phyloP scores from a whole-genome alignment of 2,329 filamentous ascomycete genomes.

The Tolypocladium cylindrosporum region DNA sequence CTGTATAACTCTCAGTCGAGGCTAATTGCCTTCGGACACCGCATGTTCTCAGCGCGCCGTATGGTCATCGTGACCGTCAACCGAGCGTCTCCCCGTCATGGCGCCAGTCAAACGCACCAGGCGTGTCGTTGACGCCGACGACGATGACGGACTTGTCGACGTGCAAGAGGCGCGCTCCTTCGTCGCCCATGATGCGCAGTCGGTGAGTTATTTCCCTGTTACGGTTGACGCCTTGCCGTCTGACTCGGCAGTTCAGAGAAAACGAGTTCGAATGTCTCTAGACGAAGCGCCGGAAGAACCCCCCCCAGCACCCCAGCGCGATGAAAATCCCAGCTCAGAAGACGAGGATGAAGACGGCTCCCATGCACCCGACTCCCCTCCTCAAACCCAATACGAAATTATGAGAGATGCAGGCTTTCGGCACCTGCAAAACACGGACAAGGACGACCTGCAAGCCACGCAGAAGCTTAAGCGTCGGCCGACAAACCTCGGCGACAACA shows the following conservation, averaged over 20 bases:
- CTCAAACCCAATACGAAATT: conserved; percentile 51
- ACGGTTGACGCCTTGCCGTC: neutral
- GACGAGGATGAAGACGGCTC: conserved; percentile 19
- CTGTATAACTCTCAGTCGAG: no score
- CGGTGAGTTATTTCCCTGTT: conserved; percentile 1
- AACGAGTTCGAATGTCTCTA: conserved; percentile 23
- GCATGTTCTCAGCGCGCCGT: neutral
- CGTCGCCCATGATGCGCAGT: conserved; percentile 20
- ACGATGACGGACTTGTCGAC: conserved; percentile 21
- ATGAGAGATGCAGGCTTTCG: conserved; percentile 49
- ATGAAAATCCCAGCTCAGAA: conserved; percentile 17
- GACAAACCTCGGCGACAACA: conserved; percentile 51
- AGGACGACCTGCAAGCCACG: conserved; percentile 54
- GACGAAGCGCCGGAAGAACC: conserved; percentile 9
- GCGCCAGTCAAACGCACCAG: conserved; percentile 32
- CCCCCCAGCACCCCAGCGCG: conserved; percentile 3
- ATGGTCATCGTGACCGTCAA: neutral
- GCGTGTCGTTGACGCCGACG: conserved; percentile 12
- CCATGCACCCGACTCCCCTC: conserved; percentile 22
- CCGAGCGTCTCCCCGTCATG: conserved; percentile 11
- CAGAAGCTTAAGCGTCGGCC: conserved; percentile 48
- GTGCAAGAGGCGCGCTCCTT: conserved; percentile 31
- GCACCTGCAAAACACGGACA: conserved; percentile 45
- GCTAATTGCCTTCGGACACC: neutral
- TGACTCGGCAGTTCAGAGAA: conserved; percentile 16